A percentile compares a stretch with the other conserved stretches of the same genome.
Conservation (phyloP, 192 early-diverging fungal species). For the Geranomyces michiganensis region DNA sequence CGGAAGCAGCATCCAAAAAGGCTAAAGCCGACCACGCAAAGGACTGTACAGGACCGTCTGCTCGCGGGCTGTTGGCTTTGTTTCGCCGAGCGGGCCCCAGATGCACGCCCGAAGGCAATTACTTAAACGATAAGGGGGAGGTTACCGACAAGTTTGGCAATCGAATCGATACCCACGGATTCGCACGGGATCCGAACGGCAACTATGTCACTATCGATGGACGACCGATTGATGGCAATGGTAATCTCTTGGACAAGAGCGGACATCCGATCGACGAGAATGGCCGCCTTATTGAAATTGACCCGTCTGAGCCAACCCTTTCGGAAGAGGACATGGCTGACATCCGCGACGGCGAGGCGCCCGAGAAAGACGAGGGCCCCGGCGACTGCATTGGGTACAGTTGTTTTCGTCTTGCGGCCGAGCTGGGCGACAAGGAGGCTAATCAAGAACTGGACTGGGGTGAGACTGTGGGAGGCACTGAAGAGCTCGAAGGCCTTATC, state of each 20-base stretch:
- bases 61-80: too few relatives aligned
- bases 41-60: too few relatives aligned
- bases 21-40: too few relatives aligned
- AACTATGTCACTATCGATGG: neutral
- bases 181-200: neutral
- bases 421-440: neutral
- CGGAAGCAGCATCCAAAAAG: too few relatives aligned
- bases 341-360: neutral
- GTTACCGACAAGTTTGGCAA: neutral
- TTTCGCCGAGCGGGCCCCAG: too few relatives aligned
- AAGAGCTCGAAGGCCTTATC: neutral
- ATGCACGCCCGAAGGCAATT: too few relatives aligned
- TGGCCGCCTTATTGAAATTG: neutral
- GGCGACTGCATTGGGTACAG: neutral
- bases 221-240: neutral
- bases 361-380: neutral
- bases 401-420: neutral
- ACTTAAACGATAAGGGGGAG: neutral
- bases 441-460: constrained; percentile 2
- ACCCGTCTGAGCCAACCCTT: neutral
- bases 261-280: neutral
- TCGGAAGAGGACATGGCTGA: neutral
- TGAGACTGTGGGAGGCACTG: neutral
- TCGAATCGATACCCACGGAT: neutral
- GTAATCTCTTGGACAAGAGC: neutral